These are phyloP conservation scores for Fusarium sp. DNA, from an alignment of 2,329 filamentous ascomycete species.

Conservation along the genomic window DNA sequence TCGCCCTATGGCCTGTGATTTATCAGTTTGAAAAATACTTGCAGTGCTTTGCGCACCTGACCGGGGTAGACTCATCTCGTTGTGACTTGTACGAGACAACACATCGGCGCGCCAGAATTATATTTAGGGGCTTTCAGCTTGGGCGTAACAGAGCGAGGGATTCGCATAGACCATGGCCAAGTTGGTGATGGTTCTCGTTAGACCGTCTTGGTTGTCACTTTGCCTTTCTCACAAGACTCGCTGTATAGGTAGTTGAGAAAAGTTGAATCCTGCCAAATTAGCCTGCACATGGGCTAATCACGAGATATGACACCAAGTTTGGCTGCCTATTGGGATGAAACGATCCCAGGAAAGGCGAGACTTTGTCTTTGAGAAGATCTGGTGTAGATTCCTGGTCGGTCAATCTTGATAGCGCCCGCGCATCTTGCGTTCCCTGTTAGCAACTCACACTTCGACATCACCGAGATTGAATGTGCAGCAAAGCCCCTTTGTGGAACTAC, in stretches of 20 bases:
- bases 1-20: background rate
- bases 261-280: background rate
- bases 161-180: slow-evolving; percentile 21
- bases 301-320: no score
- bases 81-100: slow-evolving; percentile 20
- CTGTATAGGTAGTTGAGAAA: background rate
- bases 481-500: no score
- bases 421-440: background rate
- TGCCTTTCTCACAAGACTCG: slow-evolving; percentile 1
- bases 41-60: background rate
- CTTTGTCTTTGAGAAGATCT: background rate
- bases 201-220: background rate
- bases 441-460: background rate
- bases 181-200: slow-evolving; percentile 16
- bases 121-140: slow-evolving; percentile 35
- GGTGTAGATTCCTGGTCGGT: slow-evolving; percentile 11
- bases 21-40: no score
- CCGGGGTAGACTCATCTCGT: background rate
- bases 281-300: fast-evolving
- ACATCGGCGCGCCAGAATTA: slow-evolving; percentile 3
- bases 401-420: slow-evolving; percentile 1
- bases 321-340: no score
- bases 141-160: slow-evolving; percentile 11
- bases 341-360: no score
- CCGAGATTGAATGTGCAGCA: background rate